Conservation (phyloP, 2,329 filamentous ascomycete species). For the Salinomyces thailandicus region DNA sequence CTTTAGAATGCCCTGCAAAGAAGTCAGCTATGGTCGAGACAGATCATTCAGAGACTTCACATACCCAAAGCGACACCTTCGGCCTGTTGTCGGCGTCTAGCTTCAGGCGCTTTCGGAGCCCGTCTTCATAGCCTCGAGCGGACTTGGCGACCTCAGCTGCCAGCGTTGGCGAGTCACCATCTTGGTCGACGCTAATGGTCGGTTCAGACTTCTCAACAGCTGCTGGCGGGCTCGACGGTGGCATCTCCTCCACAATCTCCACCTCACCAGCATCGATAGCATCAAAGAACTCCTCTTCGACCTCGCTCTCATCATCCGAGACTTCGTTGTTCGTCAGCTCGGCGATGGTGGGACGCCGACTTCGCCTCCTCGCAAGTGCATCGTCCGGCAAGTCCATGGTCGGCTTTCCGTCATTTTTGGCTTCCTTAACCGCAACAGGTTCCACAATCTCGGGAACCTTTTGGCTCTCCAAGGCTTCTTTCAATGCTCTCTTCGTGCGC, state of each 20-base stretch:
- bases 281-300: conserved; percentile 93
- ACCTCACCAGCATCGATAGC: conserved; percentile 90
- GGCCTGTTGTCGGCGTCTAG: conserved; percentile 88
- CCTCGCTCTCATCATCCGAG: conserved; percentile 72
- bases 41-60: conserved; percentile 9
- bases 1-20: conserved; percentile 73
- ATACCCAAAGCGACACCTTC: conserved; percentile 92
- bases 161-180: conserved; percentile 19
- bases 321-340: conserved; percentile 56
- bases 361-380: conserved; percentile 16
- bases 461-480: conserved; percentile 62
- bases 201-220: conserved; percentile 1
- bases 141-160: conserved; percentile 60
- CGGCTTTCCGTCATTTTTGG: conserved; percentile 5
- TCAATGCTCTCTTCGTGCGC: conserved; percentile 77
- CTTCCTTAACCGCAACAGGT: neutral
- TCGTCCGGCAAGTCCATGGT: conserved; percentile 17
- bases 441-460: conserved; percentile 2
- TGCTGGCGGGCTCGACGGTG: conserved; percentile 27
- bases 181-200: conserved; percentile 3
- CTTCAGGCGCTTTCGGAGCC: conserved; percentile 66
- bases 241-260: conserved; percentile 61
- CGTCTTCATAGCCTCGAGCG: conserved; percentile 86
- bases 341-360: conserved; percentile 57
- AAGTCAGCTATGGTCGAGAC: conserved; percentile 18